phyloP scores from a whole-genome alignment of 2,329 filamentous ascomycete species.

The Exophiala viscosa region DNA sequence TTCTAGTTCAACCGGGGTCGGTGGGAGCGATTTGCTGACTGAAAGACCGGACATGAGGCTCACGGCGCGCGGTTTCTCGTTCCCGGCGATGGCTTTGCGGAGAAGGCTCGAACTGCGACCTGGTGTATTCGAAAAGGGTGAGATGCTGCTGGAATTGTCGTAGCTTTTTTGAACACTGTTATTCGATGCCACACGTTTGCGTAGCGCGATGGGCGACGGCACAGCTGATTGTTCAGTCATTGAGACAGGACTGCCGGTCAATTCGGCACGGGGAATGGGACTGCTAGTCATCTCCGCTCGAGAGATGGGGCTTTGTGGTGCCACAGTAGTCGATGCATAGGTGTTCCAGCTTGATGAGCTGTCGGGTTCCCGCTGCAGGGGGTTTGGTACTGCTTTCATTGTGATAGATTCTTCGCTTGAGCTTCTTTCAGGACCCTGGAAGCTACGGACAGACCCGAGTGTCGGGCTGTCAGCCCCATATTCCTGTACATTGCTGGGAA shows the following conservation, averaged over 20 bases:
- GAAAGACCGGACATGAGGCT: conserved; percentile 32
- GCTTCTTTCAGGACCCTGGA: conserved; percentile 6
- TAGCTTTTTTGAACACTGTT: conserved; percentile 32
- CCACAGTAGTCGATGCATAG: conserved; percentile 52
- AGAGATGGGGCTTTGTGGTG: conserved; percentile 24
- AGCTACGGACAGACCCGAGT: conserved; percentile 12
- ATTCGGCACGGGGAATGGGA: conserved; percentile 38
- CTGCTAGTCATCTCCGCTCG: conserved; percentile 19
- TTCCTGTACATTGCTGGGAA: conserved; percentile 10
- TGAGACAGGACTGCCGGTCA: conserved; percentile 36
- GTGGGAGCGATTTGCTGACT: conserved; percentile 56
- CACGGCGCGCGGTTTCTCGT: conserved; percentile 17
- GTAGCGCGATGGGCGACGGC: conserved; percentile 38
- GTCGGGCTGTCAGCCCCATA: conserved; percentile 21
- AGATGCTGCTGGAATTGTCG: conserved; percentile 34
- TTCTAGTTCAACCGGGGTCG: conserved; percentile 58
- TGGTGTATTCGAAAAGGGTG: conserved; percentile 21
- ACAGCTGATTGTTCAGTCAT: conserved; percentile 32
- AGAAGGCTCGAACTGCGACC: conserved; percentile 23
- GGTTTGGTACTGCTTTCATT: conserved; percentile 12
- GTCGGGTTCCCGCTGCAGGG: conserved; percentile 18
- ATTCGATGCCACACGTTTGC: conserved; percentile 32
- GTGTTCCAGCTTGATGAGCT: conserved; percentile 60
- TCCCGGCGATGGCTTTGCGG: conserved; percentile 18
- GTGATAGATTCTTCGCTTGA: conserved; percentile 19